These are phyloP conservation scores for Didymella pomorum DNA, from an alignment of 2,329 filamentous ascomycete species.

Conservation along the genomic window DNA sequence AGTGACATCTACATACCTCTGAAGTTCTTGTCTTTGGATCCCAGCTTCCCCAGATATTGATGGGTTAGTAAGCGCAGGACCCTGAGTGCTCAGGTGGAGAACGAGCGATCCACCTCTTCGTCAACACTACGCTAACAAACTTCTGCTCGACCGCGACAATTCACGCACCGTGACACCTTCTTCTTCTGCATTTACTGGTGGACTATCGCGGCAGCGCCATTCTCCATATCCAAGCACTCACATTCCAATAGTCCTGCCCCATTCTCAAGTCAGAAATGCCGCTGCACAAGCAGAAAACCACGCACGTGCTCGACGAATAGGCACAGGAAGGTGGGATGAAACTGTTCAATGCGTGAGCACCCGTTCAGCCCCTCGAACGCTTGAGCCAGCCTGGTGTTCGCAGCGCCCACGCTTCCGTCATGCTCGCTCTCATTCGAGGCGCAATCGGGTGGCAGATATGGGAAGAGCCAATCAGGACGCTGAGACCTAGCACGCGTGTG, in stretches of 20 bases:
- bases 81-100: neutral
- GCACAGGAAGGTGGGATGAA: conserved; percentile 11
- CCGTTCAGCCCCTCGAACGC: conserved; percentile 26
- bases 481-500: conserved; percentile 25
- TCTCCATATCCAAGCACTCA: neutral
- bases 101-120: conserved; percentile 8
- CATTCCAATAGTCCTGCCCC: conserved; percentile 8
- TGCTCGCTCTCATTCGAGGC: conserved; percentile 39
- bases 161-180: conserved; percentile 9
- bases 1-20: neutral
- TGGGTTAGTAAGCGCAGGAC: conserved; percentile 10
- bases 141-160: neutral
- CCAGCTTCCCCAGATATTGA: conserved; percentile 11
- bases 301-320: conserved; percentile 24
- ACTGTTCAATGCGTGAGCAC: conserved; percentile 20
- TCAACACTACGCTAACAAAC: conserved; percentile 20
- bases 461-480: conserved; percentile 32
- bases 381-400: conserved; percentile 24
- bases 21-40: neutral
- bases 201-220: conserved; percentile 6
- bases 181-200: neutral
- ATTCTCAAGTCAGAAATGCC: conserved; percentile 2
- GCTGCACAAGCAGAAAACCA: conserved; percentile 9
- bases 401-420: conserved; percentile 37
- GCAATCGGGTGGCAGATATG: conserved; percentile 20